Evolutionary conservation across 2,329 filamentous ascomycete genomes (phyloP).

Genomic region (Penicillium freii): DNA sequence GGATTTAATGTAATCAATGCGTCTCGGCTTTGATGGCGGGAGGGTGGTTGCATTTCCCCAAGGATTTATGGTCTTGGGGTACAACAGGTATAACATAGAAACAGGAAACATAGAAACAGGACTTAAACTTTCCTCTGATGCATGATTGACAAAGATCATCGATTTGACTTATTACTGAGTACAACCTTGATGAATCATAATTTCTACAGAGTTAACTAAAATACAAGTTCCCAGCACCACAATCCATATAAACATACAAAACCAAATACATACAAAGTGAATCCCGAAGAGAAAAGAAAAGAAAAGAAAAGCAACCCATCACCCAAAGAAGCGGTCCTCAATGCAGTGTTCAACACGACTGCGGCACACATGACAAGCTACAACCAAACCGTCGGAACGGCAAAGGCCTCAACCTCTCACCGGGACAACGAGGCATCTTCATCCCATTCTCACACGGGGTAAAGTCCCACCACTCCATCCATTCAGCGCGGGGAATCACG

Average conservation of each 20-base stretch:
- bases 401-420: slow-evolving; percentile 37
- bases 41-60: background rate
- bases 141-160: background rate
- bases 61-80: background rate
- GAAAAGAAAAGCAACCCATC: background rate
- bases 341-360: background rate
- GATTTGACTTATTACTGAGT: background rate
- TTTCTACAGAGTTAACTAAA: background rate
- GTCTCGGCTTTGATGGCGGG: too few relatives aligned
- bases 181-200: background rate
- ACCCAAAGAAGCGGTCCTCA: background rate
- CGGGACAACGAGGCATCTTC: slow-evolving; percentile 31
- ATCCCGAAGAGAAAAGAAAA: background rate
- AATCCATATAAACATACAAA: slow-evolving; percentile 16
- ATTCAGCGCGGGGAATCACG: slow-evolving; percentile 43
- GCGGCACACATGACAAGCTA: slow-evolving; percentile 41
- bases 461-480: slow-evolving; percentile 48
- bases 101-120: too few relatives aligned
- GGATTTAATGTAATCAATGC: background rate
- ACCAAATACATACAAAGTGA: slow-evolving; percentile 10
- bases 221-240: slow-evolving; percentile 1
- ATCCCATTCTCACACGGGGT: slow-evolving; percentile 40
- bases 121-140: background rate
- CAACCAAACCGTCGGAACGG: slow-evolving; percentile 44
- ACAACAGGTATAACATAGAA: too few relatives aligned